These are phyloP conservation scores for Hypoxylon sp. DNA, from an alignment of 2,329 filamentous ascomycete species.

Conservation along the genomic window DNA sequence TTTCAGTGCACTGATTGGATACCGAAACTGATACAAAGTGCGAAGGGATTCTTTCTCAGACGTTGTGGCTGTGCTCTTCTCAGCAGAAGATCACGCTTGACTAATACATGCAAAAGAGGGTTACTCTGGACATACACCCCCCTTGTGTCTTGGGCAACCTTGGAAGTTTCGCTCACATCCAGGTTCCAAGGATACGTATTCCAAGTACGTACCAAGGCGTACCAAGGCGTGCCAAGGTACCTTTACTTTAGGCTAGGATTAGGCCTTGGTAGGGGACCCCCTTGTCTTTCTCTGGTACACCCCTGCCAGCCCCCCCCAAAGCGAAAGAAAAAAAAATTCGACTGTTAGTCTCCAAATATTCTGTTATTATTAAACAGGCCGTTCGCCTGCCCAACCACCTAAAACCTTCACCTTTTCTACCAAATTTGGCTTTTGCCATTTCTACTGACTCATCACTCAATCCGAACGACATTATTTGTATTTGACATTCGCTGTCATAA, in stretches of 20 bases:
- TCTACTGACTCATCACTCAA: conserved; percentile 47
- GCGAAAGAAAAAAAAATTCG: conserved; percentile 35
- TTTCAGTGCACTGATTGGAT: conserved; percentile 35
- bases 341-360: conserved; percentile 39
- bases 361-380: conserved; percentile 49
- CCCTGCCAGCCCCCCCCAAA: conserved; percentile 32
- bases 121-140: conserved; percentile 45
- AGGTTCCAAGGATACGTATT: background rate
- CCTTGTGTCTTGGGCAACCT: conserved; percentile 29
- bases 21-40: conserved; percentile 51
- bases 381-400: conserved; percentile 50
- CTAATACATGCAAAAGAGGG: conserved; percentile 31
- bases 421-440: conserved; percentile 55
- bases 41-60: conserved; percentile 48
- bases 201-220: conserved; percentile 22
- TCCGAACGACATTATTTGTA: conserved; percentile 43
- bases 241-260: conserved; percentile 45
- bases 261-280: conserved; percentile 36
- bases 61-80: conserved; percentile 51
- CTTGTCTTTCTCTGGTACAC: conserved; percentile 24
- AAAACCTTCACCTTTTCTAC: conserved; percentile 43
- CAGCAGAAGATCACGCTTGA: conserved; percentile 15
- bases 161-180: conserved; percentile 36
- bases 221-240: conserved; percentile 42
- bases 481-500: conserved; percentile 36